Conservation (phyloP, 768 basidiomycete species). For the Russula sp. region DNA sequence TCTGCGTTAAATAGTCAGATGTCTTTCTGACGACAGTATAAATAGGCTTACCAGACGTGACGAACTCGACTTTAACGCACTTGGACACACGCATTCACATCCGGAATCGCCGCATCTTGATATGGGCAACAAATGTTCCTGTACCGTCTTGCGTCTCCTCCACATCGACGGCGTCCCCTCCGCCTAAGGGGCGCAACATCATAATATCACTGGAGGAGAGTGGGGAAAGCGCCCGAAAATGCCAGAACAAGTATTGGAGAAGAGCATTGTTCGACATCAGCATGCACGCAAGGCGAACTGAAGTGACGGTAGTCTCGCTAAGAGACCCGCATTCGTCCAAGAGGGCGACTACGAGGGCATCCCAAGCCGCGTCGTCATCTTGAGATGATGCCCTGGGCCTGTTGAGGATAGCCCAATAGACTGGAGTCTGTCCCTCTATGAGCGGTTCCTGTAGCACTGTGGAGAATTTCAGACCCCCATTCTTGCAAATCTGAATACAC, state of each 20-base stretch:
- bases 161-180: conserved; percentile 49
- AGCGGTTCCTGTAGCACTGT: conserved; percentile 53
- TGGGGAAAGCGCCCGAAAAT: conserved; percentile 45
- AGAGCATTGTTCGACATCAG: conserved; percentile 53
- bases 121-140: conserved; percentile 48
- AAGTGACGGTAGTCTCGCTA: conserved; percentile 30
- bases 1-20: conserved; percentile 30
- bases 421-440: conserved; percentile 56
- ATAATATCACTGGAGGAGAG: conserved; percentile 48
- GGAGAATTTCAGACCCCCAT: conserved; percentile 45
- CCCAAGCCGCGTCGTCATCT: conserved; percentile 15
- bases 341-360: conserved; percentile 43
- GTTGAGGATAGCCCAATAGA: conserved; percentile 69
- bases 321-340: conserved; percentile 35
- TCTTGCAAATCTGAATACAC: conserved; percentile 53
- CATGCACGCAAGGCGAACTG: conserved; percentile 62
- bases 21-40: neutral
- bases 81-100: conserved; percentile 63
- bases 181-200: conserved; percentile 33
- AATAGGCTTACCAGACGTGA: conserved; percentile 43
- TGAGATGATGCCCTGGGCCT: conserved; percentile 31
- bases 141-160: conserved; percentile 34
- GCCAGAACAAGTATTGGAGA: conserved; percentile 49
- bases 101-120: conserved; percentile 55
- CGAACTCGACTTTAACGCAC: conserved; percentile 53